A percentile compares a stretch with the other conserved stretches of the same genome.
These are phyloP conservation scores for Blastomyces emzantsi DNA, from an alignment of 2,329 filamentous ascomycete genomes.

Conservation along the genomic window DNA sequence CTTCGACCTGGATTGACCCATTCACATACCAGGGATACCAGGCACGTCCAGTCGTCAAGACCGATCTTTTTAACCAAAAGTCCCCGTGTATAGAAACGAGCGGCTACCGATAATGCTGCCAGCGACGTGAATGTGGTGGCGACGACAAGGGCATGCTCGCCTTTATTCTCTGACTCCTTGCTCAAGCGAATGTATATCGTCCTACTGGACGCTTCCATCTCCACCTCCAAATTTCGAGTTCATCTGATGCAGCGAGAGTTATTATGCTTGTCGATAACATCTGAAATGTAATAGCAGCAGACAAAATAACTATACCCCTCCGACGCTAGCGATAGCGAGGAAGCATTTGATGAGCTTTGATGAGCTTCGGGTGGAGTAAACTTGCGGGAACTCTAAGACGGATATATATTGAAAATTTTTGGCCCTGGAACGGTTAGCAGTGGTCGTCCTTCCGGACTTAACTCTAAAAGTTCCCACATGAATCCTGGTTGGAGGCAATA, in stretches of 20 bases:
- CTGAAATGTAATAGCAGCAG: not conserved
- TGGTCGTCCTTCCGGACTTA: not conserved
- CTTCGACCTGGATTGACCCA: not conserved
- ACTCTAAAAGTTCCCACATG: not conserved
- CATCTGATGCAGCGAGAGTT: not conserved
- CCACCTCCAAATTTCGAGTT: not conserved
- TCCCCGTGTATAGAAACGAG: conserved; percentile 35
- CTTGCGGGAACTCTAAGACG: not conserved
- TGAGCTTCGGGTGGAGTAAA: not conserved
- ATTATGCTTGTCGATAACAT: not conserved
- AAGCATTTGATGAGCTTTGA: not conserved
- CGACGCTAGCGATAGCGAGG: not conserved
- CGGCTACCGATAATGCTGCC: conserved; percentile 26
- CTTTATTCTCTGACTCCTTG: not conserved
- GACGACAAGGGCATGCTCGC: not conserved
- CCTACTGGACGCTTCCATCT: not conserved
- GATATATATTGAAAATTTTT: not conserved
- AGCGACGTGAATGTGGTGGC: conserved; percentile 25
- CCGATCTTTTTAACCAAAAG: conserved; percentile 29
- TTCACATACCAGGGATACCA: conserved; percentile 26
- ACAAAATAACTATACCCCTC: not conserved
- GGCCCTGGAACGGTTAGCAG: not conserved
- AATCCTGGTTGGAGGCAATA: not conserved
- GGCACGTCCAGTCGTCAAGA: conserved; percentile 31
- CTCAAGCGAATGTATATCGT: not conserved